Evolutionary conservation across 1,284 basidiomycete genomes (phyloP), one percentile per base, ranked within the genome.

Genomic region (Fomitiporia mediterranea): DNA sequence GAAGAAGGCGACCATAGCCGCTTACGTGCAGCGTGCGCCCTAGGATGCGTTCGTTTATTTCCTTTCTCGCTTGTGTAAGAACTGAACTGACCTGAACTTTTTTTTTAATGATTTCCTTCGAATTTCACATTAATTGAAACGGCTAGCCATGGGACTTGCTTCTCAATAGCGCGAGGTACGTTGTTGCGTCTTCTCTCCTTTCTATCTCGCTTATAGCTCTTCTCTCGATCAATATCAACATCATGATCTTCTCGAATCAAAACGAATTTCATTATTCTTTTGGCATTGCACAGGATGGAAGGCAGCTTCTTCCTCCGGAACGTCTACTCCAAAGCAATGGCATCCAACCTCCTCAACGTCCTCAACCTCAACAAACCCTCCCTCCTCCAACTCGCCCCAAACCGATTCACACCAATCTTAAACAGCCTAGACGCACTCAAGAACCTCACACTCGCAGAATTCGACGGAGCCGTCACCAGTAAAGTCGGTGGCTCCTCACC

Each of bases 241-340:
- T n/a, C n/a, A n/a, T n/a, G n/a, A n/a, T n/a, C n/a, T n/a, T n/a
- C n/a, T n/a, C n/a, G n/a, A n/a, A n/a, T n/a, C n/a, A n/a, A n/a
- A n/a, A n/a, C n/a, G n/a, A n/a, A n/a, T n/a, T n/a, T n/a, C n/a
- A n/a, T n/a, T n/a, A n/a, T n/a, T n/a, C n/a, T n/a, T n/a, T n/a
- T n/a, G n/a, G n/a, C n/a, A n/a, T 37, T 11, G 4, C 30, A 32
- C 57, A 88, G 86, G 42, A 77, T 94, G 43, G 74, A 88, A 60
- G 74, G 69, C 34, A 79, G 79, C 35, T 87, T 81, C 68, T 70
- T 90, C 44, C 82, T 85, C 39, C 81, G 80, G 37, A 74, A 83
- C 38, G 69, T 94, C 54, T 98, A 97, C 70, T 90, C 91, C 5
- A 83, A 80, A 64, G 89, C 84, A 32, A 87, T 98, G 85, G 93